Evolutionary conservation across 768 basidiomycete species (phyloP), one percentile per base, ranked within the genome.

Genomic region (Macrolepiota albuminosa): DNA sequence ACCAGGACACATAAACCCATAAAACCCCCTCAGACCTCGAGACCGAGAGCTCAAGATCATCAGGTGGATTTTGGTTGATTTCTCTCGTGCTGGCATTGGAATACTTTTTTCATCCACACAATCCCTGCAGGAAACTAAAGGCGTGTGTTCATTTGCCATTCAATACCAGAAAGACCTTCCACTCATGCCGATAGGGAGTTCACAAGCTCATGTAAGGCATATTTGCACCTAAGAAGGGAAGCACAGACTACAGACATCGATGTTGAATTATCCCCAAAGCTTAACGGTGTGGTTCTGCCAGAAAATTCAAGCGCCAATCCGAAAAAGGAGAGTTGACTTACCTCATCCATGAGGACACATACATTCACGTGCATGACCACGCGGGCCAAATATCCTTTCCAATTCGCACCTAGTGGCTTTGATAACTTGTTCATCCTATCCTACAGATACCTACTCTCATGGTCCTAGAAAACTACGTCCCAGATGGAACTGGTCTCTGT

Each of bases 401-500:
- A 4, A 33, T 4, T 9, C 31, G 4, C 2, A 0, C 18, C 18
- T n/a, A 2, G 31, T 16, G 43, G 18, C 31, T 21, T 11, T n/a
- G 11, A 45, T 50, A 21, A 50, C 52, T 10, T 31, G 26, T 40
- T n/a, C 52, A 54, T 40, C 29, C 53, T 54, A 54, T 16, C 40
- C 39, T 54, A 40, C 18, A 54, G 5, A 42, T 42, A 6, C 11
- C 26, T 42, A 54, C 39, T n/a, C 29, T 42, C 56, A 65, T 65
- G 64, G 2, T 56, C 34, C 33, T 33, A 8, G 54, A 61, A 63
- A 58, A 56, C 14, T 21, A 16, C 18, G 33, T 21, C 14, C 56
- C 61, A 64, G 59, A 61, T 58, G 61, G 61, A 31, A 40, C 60
- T 60, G 59, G 61, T 36, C 31, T 18, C 24, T 33, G 47, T 21